Conservation (phyloP, 257 asterid species). For the Echites panduratus region DNA sequence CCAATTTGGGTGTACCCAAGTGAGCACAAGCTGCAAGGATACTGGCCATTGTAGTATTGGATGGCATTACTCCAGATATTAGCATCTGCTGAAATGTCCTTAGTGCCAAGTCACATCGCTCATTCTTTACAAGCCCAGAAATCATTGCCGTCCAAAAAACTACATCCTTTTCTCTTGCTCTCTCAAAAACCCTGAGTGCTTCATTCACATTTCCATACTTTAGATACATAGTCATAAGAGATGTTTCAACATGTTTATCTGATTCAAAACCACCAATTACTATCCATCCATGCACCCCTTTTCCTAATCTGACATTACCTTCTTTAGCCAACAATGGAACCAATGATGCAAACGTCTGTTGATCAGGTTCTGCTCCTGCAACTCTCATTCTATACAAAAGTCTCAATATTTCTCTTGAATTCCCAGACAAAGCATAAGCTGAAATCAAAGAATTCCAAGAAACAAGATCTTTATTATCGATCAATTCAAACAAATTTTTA, state of each 20-base stretch:
- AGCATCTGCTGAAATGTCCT: conserved; percentile 50
- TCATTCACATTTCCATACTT: conserved; percentile 47
- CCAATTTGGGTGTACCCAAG: conserved; percentile 45
- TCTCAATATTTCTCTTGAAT: conserved; percentile 32
- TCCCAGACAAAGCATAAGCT: conserved; percentile 43
- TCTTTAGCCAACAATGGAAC: conserved; percentile 47
- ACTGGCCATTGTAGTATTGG: conserved; percentile 61
- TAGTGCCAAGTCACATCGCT: conserved; percentile 52
- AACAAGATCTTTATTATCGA: conserved; percentile 51
- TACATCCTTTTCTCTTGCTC: conserved; percentile 48
- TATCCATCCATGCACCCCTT: conserved; percentile 55
- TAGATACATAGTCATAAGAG: conserved; percentile 55
- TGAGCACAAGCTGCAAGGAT: conserved; percentile 80
- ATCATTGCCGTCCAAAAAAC: conserved; percentile 73
- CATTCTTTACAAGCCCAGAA: conserved; percentile 78
- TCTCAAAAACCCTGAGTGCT: conserved; percentile 43
- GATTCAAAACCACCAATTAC: conserved; percentile 40
- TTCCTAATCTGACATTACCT: conserved; percentile 44
- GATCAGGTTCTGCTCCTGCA: conserved; percentile 48
- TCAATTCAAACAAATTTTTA: conserved; percentile 46
- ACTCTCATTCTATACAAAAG: conserved; percentile 47
- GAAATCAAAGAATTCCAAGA: conserved; percentile 85
- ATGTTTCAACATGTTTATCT: conserved; percentile 50
- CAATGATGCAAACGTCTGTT: conserved; percentile 58
- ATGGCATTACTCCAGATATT: conserved; percentile 38